These are phyloP conservation scores for Aspergillus fischeri DNA, from an alignment of 2,329 filamentous ascomycete species.

Conservation along the genomic window DNA sequence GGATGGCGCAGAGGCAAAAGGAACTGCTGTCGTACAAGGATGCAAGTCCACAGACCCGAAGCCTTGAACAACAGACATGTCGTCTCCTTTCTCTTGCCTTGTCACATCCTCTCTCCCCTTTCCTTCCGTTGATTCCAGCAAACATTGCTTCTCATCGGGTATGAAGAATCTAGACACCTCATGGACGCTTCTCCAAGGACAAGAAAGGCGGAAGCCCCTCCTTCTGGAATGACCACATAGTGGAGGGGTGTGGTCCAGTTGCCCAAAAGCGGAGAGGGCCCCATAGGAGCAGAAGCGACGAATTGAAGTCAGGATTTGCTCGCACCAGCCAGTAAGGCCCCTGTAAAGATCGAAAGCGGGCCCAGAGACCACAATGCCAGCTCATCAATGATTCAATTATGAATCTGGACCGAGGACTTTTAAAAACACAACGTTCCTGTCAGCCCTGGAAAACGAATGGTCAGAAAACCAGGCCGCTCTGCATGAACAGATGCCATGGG, in stretches of 20 bases:
- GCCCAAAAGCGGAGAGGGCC: slow-evolving; percentile 29
- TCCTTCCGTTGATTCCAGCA: slow-evolving; percentile 6
- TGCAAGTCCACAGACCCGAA: slow-evolving; percentile 13
- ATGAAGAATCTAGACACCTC: slow-evolving; percentile 17
- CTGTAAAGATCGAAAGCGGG: slow-evolving; percentile 19
- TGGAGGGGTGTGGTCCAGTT: slow-evolving; percentile 15
- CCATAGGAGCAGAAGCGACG: slow-evolving; percentile 18
- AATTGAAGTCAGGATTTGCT: slow-evolving; percentile 18
- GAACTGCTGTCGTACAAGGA: slow-evolving; percentile 19
- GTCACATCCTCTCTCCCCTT: neutral
- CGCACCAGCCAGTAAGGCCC: slow-evolving; percentile 14
- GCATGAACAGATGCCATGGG: slow-evolving; percentile 23
- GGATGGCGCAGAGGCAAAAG: slow-evolving; percentile 10
- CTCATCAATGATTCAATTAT: slow-evolving; percentile 25
- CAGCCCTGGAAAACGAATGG: slow-evolving; percentile 17
- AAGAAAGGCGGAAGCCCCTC: slow-evolving; percentile 2
- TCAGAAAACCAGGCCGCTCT: slow-evolving; percentile 25
- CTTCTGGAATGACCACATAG: slow-evolving; percentile 17
- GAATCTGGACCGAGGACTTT: slow-evolving; percentile 8
- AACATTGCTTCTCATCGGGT: slow-evolving; percentile 15
- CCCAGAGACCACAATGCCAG: slow-evolving; percentile 24
- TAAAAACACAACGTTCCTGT: slow-evolving; percentile 8
- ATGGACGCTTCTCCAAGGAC: slow-evolving; percentile 12
- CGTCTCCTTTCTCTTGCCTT: slow-evolving; percentile 1
- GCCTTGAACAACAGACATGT: slow-evolving; percentile 26